Evolutionary conservation across 1,139 yeast genomes (phyloP), one percentile per base, ranked within the genome.

Genomic region (Ogataea hybrid): DNA sequence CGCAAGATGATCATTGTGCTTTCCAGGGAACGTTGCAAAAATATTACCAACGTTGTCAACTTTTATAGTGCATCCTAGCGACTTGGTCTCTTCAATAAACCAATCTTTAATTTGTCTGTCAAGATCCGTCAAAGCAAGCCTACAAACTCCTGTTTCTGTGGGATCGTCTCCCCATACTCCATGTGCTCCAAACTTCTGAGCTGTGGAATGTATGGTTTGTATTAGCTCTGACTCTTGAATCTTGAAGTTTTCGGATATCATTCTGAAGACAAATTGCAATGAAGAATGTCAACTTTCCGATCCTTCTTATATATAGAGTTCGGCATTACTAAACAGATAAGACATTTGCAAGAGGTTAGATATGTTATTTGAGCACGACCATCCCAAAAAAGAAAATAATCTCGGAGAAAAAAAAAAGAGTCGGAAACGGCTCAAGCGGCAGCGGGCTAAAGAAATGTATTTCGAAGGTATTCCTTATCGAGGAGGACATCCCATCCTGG

Each of bases 21-120:
- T 70, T 5, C 88, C 88, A 0, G 84, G 83, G 43, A 70, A 78
- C 18, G 77, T 67, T 12, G 84, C 82, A 62, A 81, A 83, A 28
- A 81, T 80, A 57, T 77, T 81, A 14, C 90, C 89, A 59, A 81
- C 68, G 46, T 75, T 71, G 59, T 83, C 90, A 35, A 82, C 64
- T 28, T 69, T 75, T 17, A 81, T 70, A 9, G 64, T 57, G 58
- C 88, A 82, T 0, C 87, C 88, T 25, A 82, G 59, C 4, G 55
- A 46, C 45, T 67, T 65, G 8, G 77, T 69, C 55, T 82, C 84
- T 9, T 53, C 54, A 29, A 76, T 67, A 54, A 81, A 77, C 89
- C 89, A 83, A 50, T 81, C 82, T 42, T 84, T 71, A n/a, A 83
- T 83, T 28, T 67, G 58, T 51, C 79, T 80, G 54, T 83, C 90